Evolutionary conservation across 805 yeast species (phyloP).

Genomic region (Torulaspora indica): DNA sequence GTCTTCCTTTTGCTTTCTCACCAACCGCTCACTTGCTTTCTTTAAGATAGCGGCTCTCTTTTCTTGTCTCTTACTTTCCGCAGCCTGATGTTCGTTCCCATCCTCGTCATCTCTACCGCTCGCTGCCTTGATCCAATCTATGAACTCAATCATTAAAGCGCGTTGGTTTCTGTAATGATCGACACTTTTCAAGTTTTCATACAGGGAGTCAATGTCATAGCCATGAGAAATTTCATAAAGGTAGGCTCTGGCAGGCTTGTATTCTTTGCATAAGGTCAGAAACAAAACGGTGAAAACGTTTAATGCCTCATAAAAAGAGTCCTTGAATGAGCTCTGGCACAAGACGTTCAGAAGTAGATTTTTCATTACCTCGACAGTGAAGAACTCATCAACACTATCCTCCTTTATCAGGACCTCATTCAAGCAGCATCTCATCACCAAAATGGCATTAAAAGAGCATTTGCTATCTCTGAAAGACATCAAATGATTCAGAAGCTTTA

Average conservation of each 20-base stretch:
- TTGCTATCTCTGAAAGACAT: constrained; percentile 83
- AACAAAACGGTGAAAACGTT: constrained; percentile 77
- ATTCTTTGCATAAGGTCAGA: constrained; percentile 65
- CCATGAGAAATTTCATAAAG: constrained; percentile 52
- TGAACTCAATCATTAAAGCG: constrained; percentile 68
- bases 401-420: constrained; percentile 64
- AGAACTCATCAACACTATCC: constrained; percentile 65
- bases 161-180: constrained; percentile 73
- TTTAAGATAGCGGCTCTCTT: constrained; percentile 44
- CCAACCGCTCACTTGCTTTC: constrained; percentile 51
- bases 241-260: constrained; percentile 60
- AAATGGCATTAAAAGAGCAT: constrained; percentile 85
- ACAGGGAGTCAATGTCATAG: constrained; percentile 59
- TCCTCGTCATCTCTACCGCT: constrained; percentile 39
- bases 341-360: constrained; percentile 65
- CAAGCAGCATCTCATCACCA: constrained; percentile 70
- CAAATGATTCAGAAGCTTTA: constrained; percentile 69
- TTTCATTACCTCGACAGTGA: constrained; percentile 51
- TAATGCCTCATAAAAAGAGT: constrained; percentile 89
- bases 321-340: constrained; percentile 70
- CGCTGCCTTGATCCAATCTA: constrained; percentile 54
- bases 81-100: constrained; percentile 34
- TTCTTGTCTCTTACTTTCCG: constrained; percentile 33
- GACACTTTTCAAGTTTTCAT: constrained; percentile 56
- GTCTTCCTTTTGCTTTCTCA: constrained; percentile 46